These are phyloP conservation scores for Kwoniella shivajii DNA, from an alignment of 1,284 basidiomycete species.

Conservation along the genomic window DNA sequence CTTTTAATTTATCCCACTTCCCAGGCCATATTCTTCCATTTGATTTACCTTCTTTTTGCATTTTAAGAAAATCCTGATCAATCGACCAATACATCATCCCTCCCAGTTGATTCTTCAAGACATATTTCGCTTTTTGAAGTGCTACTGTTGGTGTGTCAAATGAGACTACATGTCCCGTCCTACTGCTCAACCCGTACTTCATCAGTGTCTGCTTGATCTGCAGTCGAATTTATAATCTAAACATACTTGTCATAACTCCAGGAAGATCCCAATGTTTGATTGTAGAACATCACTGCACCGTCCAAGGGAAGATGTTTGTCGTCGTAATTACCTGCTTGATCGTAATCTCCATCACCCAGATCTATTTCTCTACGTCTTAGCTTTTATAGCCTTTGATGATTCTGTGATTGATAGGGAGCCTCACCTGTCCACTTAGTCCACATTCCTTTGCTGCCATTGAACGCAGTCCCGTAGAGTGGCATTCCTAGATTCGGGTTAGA, in stretches of 20 bases:
- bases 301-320: constrained; percentile 60
- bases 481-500: constrained; percentile 69
- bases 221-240: not conserved
- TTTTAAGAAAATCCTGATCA: constrained; percentile 19
- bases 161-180: constrained; percentile 59
- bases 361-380: not conserved
- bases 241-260: constrained; percentile 68
- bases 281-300: constrained; percentile 65
- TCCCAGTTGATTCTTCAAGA: constrained; percentile 63
- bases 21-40: not conserved
- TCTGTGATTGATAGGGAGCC: not conserved
- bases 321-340: constrained; percentile 8
- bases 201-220: too few species aligned
- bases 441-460: constrained; percentile 71
- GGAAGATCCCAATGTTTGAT: constrained; percentile 67
- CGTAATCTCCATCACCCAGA: constrained; percentile 4
- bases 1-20: not conserved
- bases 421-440: constrained; percentile 60
- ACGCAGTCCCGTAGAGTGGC: constrained; percentile 77
- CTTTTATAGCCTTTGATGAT: not conserved
- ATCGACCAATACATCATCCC: constrained; percentile 74
- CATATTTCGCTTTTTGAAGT: constrained; percentile 70
- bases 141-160: constrained; percentile 76
- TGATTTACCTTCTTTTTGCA: not conserved
- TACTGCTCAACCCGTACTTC: too few species aligned